These are phyloP conservation scores for Amanita pallidorosea DNA, from an alignment of 768 basidiomycete genomes.

Conservation along the genomic window DNA sequence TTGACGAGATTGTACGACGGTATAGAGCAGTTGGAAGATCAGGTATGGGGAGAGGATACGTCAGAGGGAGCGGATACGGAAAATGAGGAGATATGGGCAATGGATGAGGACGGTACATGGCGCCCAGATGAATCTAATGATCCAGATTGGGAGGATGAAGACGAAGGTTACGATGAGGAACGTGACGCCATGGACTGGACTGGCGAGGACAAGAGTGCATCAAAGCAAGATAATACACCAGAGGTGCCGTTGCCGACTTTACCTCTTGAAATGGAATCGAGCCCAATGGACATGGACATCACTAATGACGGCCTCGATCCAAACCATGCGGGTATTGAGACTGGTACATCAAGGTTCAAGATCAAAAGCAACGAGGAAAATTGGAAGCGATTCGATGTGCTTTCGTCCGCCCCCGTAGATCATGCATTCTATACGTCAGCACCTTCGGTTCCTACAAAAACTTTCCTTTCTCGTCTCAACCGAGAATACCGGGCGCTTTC, in stretches of 20 bases:
- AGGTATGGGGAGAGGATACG: conserved; percentile 43
- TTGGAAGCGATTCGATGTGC: conserved; percentile 79
- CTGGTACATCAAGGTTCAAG: conserved; percentile 3
- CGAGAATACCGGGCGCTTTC: conserved; percentile 78
- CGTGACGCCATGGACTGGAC: conserved; percentile 7
- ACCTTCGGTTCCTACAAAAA: conserved; percentile 55
- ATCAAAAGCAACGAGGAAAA: conserved; percentile 8
- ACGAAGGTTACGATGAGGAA: conserved; percentile 12
- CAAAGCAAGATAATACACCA: neutral
- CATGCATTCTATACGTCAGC: conserved; percentile 67
- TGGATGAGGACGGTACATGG: conserved; percentile 37
- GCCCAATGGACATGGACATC: neutral
- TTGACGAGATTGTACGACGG: conserved; percentile 75
- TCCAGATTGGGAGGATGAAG: conserved; percentile 24
- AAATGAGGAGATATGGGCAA: conserved; percentile 31
- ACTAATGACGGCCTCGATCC: neutral
- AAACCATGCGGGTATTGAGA: neutral
- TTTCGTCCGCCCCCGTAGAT: conserved; percentile 66
- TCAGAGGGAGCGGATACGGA: conserved; percentile 33
- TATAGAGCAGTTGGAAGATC: conserved; percentile 69
- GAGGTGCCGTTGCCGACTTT: neutral
- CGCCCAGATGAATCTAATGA: conserved; percentile 31
- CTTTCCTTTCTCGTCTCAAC: conserved; percentile 64
- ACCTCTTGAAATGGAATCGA: neutral
- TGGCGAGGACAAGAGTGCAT: neutral